Conservation (phyloP, 2,329 filamentous ascomycete genomes). For the Stachybotrys elegans region DNA sequence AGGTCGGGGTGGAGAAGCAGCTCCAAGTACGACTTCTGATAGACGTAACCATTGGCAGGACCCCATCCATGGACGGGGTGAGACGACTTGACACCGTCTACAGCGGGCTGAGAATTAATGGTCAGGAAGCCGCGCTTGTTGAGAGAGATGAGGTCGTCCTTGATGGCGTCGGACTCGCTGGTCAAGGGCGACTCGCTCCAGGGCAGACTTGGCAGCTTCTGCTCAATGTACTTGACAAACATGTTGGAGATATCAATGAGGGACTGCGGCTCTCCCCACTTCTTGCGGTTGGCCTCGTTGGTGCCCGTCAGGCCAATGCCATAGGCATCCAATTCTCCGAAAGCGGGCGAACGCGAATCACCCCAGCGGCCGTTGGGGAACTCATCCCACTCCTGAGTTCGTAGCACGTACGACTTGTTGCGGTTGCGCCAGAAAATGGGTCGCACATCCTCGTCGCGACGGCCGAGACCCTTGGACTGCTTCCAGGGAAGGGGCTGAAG, state of each 20-base stretch:
- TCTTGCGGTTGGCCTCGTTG: constrained; percentile 91
- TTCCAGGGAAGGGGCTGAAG: constrained; percentile 95
- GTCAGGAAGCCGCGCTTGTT: constrained; percentile 87
- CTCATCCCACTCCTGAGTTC: constrained; percentile 98
- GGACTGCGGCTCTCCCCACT: constrained; percentile 83
- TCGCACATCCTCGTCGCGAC: constrained; percentile 89
- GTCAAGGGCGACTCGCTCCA: constrained; percentile 93
- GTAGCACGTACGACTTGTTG: constrained; percentile 89
- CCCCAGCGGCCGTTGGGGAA: constrained; percentile 99
- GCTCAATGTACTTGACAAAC: constrained; percentile 80
- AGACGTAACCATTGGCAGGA: constrained; percentile 90
- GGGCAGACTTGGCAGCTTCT: constrained; percentile 74
- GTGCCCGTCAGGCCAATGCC: constrained; percentile 90
- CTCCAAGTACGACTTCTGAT: constrained; percentile 97
- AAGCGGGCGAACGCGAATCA: constrained; percentile 91
- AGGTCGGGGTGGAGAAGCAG: constrained; percentile 78
- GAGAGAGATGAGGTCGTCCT: constrained; percentile 69
- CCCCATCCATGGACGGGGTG: constrained; percentile 92
- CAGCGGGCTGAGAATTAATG: constrained; percentile 95
- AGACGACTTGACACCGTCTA: constrained; percentile 84
- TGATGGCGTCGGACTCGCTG: constrained; percentile 74
- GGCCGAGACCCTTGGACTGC: constrained; percentile 82
- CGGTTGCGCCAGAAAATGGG: constrained; percentile 99
- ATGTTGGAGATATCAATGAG: constrained; percentile 76
- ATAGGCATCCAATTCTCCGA: constrained; percentile 91